Evolutionary conservation across 176 grass and related monocot genomes (phyloP).

Genomic region (Eremochloa ophiuroides): DNA sequence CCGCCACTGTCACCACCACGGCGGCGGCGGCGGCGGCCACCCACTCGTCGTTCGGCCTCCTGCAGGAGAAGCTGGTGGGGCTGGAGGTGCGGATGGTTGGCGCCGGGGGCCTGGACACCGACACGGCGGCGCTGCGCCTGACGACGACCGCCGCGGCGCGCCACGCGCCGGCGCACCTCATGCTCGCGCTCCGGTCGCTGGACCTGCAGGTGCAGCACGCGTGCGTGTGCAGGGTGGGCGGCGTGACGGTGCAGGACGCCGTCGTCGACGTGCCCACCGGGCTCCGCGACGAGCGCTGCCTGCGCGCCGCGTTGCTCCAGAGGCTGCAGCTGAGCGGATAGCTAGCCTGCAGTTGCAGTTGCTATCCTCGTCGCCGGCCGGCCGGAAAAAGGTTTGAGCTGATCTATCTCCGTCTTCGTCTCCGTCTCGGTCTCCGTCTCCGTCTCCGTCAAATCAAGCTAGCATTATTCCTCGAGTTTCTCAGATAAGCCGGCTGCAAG

Average conservation of each 20-base stretch:
- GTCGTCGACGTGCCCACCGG: slow-evolving; percentile 38
- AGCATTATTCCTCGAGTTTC: not conserved
- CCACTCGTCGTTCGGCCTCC: not conserved
- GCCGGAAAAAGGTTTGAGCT: not conserved
- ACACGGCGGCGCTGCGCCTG: slow-evolving; percentile 13
- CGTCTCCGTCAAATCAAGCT: not conserved
- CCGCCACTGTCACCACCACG: not conserved
- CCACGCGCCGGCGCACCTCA: slow-evolving; percentile 41
- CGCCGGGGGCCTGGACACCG: not conserved
- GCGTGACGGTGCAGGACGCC: slow-evolving; percentile 45
- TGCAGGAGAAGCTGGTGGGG: not conserved
- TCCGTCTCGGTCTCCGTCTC: no score
- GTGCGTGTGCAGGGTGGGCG: slow-evolving; percentile 28
- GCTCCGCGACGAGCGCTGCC: slow-evolving; percentile 4
- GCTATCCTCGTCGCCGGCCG: not conserved
- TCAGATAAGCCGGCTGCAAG: not conserved
- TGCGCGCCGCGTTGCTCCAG: slow-evolving; percentile 32
- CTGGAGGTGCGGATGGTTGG: slow-evolving; percentile 31
- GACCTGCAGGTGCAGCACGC: slow-evolving; percentile 46
- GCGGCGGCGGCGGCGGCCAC: not conserved
- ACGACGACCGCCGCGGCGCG: not conserved
- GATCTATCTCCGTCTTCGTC: not conserved
- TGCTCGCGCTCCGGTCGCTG: slow-evolving; percentile 39
- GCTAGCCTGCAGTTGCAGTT: not conserved
- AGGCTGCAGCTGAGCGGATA: not conserved